Evolutionary conservation across 2,329 filamentous ascomycete genomes (phyloP).

Genomic region (Fusarium albosuccineum): DNA sequence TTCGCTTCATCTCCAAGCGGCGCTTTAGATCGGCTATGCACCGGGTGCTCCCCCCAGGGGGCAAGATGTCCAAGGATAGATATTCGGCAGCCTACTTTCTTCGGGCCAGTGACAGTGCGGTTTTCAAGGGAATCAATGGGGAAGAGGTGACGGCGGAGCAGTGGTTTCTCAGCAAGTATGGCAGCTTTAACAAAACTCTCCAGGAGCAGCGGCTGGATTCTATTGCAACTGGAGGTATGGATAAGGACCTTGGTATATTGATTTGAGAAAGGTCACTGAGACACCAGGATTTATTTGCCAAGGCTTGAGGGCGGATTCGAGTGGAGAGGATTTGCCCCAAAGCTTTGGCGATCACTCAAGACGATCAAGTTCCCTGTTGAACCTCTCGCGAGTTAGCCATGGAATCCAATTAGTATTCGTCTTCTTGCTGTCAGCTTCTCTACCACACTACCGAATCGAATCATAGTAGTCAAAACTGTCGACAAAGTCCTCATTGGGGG

Average conservation of each 20-base stretch:
- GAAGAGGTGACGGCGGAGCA: slow-evolving; percentile 17
- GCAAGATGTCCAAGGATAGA: slow-evolving; percentile 8
- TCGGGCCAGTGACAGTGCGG: slow-evolving; percentile 9
- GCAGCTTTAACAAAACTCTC: slow-evolving; percentile 15
- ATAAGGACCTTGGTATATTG: slow-evolving; percentile 4
- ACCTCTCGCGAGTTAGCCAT: too few relatives aligned
- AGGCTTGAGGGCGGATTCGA: too few relatives aligned
- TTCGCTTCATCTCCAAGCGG: slow-evolving; percentile 25
- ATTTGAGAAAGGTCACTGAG: not conserved
- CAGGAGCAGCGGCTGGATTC: slow-evolving; percentile 4
- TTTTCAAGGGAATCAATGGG: slow-evolving; percentile 19
- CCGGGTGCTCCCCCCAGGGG: slow-evolving; percentile 14
- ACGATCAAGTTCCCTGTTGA: too few relatives aligned
- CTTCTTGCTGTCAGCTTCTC: too few relatives aligned
- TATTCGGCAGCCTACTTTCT: slow-evolving; percentile 14
- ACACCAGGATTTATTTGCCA: too few relatives aligned
- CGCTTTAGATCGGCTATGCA: slow-evolving; percentile 21
- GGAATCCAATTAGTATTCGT: too few relatives aligned
- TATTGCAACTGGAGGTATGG: slow-evolving; percentile 13
- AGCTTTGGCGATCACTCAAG: too few relatives aligned
- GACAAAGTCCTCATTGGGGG: too few relatives aligned
- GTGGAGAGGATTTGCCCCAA: too few relatives aligned
- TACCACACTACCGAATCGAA: too few relatives aligned
- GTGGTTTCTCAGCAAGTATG: slow-evolving; percentile 25
- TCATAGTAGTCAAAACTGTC: too few relatives aligned